Base-by-base conservation (phyloP, 164 flowering plant species). In the Houttuynia cordata region DNA sequence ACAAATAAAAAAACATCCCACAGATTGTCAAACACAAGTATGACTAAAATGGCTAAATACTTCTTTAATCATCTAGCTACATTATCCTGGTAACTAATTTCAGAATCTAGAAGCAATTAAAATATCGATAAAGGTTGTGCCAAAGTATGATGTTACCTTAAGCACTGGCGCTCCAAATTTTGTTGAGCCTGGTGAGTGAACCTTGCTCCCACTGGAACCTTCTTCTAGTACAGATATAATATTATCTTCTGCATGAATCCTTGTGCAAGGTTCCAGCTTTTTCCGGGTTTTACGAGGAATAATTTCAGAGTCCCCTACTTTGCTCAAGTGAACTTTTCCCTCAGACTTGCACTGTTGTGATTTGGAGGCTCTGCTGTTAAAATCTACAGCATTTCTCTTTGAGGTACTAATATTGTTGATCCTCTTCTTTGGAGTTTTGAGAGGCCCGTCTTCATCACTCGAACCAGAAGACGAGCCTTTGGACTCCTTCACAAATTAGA, bases 401-500 rank as follows among this genome's bases (percentile, higher is more conserved):
- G 67, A 61, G 18, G 73, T 60, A 17, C 14, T 14, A 42, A 49
- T 37, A 67, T 51, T 58, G 25, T 58, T 74, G 58, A 58, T 74
- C 62, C 64, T 71, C 60, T 68, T 78, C 58, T 71, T 73, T 57
- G 73, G 73, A 24, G 67, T 57, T 21, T 58, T 65, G 66, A 58
- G 52, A 53, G 53, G 63, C 82, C 78, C 81, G 50, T 79, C 87
- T 60, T 86, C 94, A 72, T 90, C 96, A 68, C 96, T 93, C 67
- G 95, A 90, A 69, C 78, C 80, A 51, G 87, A 78, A 62, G 84
- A 54, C 58, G 37, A 67, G 70, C 81, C 73, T 65, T 81, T 86
- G 65, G 79, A 90, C 68, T 93, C 99, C 99, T 93, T 41, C 24
- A 62, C 39, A 54, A 60, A 42, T 61, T 41, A 61, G 42, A 24